Conservation (phyloP, 1,139 yeast species). For the Diutina scorzettiae region DNA sequence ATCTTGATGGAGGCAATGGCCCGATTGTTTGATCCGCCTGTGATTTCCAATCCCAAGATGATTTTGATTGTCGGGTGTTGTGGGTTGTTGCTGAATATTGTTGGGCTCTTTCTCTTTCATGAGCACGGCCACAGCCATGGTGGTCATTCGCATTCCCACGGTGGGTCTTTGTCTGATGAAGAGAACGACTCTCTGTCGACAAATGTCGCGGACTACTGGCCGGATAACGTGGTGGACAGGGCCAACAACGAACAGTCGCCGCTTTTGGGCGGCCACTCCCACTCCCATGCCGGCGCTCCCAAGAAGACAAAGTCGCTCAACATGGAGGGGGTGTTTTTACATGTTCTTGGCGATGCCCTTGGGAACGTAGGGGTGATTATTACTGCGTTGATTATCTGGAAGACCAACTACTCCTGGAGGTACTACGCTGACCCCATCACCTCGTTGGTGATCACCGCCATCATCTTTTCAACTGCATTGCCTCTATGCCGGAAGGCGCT, state of each 20-base stretch:
- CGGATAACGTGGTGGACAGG: constrained; percentile 26
- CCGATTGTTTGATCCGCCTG: constrained; percentile 72
- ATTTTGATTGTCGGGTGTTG: constrained; percentile 72
- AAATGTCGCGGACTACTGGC: constrained; percentile 24
- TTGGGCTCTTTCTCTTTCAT: constrained; percentile 81
- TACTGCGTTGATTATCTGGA: constrained; percentile 89
- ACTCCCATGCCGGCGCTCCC: constrained; percentile 10
- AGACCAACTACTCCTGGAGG: constrained; percentile 81
- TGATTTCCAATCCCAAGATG: constrained; percentile 66
- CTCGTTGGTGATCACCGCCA: constrained; percentile 73
- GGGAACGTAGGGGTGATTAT: constrained; percentile 90
- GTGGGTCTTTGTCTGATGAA: not conserved
- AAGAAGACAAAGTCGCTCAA: constrained; percentile 53
- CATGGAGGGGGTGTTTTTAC: constrained; percentile 95
- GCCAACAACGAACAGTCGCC: constrained; percentile 15
- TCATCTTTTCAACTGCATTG: constrained; percentile 82
- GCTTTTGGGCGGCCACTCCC: constrained; percentile 13
- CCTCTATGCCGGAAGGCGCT: constrained; percentile 85
- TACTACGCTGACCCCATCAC: constrained; percentile 78
- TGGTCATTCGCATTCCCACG: constrained; percentile 16
- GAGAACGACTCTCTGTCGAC: constrained; percentile 12
- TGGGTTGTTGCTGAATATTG: constrained; percentile 70
- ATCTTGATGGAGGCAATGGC: constrained; percentile 89
- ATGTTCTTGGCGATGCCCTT: constrained; percentile 90
- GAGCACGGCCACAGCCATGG: constrained; percentile 71